These are phyloP conservation scores for Arthrobotrys sinensis DNA, from an alignment of 2,329 filamentous ascomycete genomes.

Conservation along the genomic window DNA sequence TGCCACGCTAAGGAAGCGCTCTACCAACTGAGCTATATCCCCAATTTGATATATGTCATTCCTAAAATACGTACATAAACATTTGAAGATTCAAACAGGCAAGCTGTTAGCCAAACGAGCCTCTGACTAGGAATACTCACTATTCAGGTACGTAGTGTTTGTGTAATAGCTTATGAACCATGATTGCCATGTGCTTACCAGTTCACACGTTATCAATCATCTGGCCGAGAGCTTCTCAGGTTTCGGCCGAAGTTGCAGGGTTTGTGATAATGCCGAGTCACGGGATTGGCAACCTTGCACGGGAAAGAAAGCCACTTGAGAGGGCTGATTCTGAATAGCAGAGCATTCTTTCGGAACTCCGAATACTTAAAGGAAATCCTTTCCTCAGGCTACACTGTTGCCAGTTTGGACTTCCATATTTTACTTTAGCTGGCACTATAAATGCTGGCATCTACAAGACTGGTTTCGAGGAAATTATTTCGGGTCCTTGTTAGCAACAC, in stretches of 20 bases:
- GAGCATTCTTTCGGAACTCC: background rate
- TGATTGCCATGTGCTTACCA: background rate
- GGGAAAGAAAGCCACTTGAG: slow-evolving; percentile 5
- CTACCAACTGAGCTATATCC: slow-evolving; percentile 58
- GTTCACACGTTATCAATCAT: slow-evolving; percentile 7
- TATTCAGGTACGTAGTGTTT: no score
- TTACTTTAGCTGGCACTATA: background rate
- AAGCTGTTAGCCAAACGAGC: background rate
- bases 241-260: slow-evolving; percentile 46
- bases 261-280: slow-evolving; percentile 19
- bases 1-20: slow-evolving; percentile 54
- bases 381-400: background rate
- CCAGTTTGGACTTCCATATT: background rate
- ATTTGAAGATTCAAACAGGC: background rate
- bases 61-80: background rate
- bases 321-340: background rate
- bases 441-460: slow-evolving; percentile 11
- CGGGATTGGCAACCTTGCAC: slow-evolving; percentile 34
- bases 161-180: no score
- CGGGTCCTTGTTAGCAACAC: slow-evolving; percentile 32
- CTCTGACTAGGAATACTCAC: no score
- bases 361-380: slow-evolving; percentile 1
- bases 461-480: background rate
- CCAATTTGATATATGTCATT: background rate
- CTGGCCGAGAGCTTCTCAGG: slow-evolving; percentile 26